These are phyloP conservation scores for Phaeophleospora eucalypticola DNA, from an alignment of 2,329 filamentous ascomycete genomes.

Conservation along the genomic window DNA sequence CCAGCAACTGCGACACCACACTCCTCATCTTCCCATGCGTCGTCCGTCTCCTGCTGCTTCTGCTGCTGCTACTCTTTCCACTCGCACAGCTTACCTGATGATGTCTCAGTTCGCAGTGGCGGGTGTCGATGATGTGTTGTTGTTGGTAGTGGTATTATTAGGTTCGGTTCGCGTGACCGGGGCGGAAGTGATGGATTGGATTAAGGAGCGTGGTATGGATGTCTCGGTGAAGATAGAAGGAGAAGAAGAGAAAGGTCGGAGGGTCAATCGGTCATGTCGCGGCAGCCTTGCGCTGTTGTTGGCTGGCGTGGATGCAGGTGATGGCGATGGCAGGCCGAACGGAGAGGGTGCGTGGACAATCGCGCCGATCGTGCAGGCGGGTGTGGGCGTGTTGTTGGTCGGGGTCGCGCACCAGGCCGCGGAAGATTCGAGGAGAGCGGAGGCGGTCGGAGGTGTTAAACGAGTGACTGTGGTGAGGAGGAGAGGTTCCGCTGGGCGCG, in stretches of 20 bases:
- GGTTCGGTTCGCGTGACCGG: neutral
- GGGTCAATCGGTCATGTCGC: neutral
- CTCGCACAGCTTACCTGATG: neutral
- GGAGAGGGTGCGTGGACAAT: too few species aligned
- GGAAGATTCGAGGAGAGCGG: neutral
- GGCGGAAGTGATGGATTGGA: neutral
- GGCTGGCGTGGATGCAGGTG: too few species aligned
- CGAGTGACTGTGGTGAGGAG: conserved; percentile 8
- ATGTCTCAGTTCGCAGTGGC: conserved; percentile 5
- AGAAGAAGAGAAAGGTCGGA: neutral
- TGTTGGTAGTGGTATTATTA: conserved; percentile 5
- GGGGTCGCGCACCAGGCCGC: neutral
- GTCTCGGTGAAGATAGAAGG: neutral
- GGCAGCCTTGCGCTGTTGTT: too few species aligned
- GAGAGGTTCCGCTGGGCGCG: neutral
- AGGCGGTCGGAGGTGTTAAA: neutral
- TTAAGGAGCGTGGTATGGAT: conserved; percentile 1
- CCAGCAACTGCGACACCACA: conserved; percentile 31
- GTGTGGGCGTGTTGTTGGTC: neutral
- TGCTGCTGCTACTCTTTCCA: neutral
- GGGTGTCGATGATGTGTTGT: neutral
- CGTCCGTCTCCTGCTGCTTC: conserved; percentile 2
- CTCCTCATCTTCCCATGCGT: conserved; percentile 26
- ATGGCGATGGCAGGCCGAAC: too few species aligned
- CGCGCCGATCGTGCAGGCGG: conserved; percentile 2